Evolutionary conservation across 805 yeast species (phyloP).

Genomic region (Brettanomyces anomalus): DNA sequence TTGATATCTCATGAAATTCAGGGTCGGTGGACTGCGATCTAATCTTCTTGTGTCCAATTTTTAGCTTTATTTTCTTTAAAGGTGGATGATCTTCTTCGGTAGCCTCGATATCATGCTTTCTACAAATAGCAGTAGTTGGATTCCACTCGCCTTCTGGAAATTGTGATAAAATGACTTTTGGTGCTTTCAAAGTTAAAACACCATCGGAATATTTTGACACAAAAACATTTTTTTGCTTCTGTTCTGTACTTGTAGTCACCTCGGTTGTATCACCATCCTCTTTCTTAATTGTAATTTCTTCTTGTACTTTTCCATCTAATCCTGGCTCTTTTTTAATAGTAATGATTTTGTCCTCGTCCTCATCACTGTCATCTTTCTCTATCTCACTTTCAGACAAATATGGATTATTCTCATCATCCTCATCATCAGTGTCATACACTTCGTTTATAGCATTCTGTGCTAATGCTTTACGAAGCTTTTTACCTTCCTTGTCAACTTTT

Average conservation of each 20-base stretch:
- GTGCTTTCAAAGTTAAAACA: slow-evolving; percentile 54
- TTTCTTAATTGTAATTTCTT: slow-evolving; percentile 21
- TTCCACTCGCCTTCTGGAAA: slow-evolving; percentile 86
- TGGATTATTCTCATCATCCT: slow-evolving; percentile 51
- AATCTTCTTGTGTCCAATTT: slow-evolving; percentile 4
- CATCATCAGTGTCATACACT: slow-evolving; percentile 80
- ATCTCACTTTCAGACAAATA: slow-evolving; percentile 65
- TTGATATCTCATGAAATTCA: slow-evolving; percentile 30
- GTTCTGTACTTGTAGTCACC: neutral
- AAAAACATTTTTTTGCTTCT: slow-evolving; percentile 17
- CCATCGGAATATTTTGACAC: slow-evolving; percentile 41
- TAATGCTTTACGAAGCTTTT: slow-evolving; percentile 72
- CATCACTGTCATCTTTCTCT: slow-evolving; percentile 43
- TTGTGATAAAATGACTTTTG: slow-evolving; percentile 45
- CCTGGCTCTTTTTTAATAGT: slow-evolving; percentile 28
- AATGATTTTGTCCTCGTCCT: slow-evolving; percentile 20
- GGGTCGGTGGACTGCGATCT: slow-evolving; percentile 14
- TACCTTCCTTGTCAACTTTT: slow-evolving; percentile 86
- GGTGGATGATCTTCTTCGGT: slow-evolving; percentile 13
- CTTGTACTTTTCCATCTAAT: slow-evolving; percentile 23
- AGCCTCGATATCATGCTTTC: slow-evolving; percentile 8
- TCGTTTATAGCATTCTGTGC: slow-evolving; percentile 80
- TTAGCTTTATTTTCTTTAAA: slow-evolving; percentile 22
- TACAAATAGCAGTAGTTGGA: slow-evolving; percentile 38
- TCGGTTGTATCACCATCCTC: slow-evolving; percentile 12